A percentile compares a stretch with the other conserved stretches of the same genome.
Conservation (phyloP, 352 stramenopile genomes). For the Vaucheria bursata region DNA sequence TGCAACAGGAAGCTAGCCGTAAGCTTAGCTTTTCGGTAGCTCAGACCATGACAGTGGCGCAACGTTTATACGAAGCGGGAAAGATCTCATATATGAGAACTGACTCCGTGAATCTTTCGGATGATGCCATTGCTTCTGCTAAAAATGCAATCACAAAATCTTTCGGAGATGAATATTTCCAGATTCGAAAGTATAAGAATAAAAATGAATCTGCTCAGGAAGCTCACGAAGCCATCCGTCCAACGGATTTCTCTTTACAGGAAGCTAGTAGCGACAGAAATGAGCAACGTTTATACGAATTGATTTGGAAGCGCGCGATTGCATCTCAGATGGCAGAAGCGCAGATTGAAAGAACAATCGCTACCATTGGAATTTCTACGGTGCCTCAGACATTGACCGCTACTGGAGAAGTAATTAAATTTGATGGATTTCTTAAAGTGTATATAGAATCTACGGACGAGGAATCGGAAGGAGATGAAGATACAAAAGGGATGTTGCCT, state of each 20-base stretch:
- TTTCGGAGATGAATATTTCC: not conserved
- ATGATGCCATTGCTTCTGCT: not conserved
- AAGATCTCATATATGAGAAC: not conserved
- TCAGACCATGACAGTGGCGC: not conserved
- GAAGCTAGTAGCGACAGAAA: not conserved
- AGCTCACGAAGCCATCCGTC: conserved; percentile 62
- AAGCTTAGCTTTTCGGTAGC: conserved; percentile 39
- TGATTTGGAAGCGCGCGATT: conserved; percentile 57
- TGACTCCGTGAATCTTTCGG: not conserved
- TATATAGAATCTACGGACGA: not conserved
- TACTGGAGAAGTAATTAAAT: not conserved
- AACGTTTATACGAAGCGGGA: not conserved
- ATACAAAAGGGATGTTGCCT: not conserved
- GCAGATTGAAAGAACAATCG: not conserved
- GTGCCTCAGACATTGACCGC: not conserved
- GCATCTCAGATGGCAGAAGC: conserved; percentile 20
- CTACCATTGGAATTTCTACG: not conserved
- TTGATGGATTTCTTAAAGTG: not conserved
- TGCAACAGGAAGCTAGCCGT: conserved; percentile 57
- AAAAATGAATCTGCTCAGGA: conserved; percentile 49
- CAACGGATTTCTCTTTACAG: conserved; percentile 6
- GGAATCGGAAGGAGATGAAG: not conserved
- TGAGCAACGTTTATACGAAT: conserved; percentile 49
- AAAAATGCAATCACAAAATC: not conserved
- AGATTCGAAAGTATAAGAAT: not conserved